Percentiles rank a stretch among this genome's conserved stretches.
phyloP scores from a whole-genome alignment of 1,284 basidiomycete species.

The Neonothopanus nambi region DNA sequence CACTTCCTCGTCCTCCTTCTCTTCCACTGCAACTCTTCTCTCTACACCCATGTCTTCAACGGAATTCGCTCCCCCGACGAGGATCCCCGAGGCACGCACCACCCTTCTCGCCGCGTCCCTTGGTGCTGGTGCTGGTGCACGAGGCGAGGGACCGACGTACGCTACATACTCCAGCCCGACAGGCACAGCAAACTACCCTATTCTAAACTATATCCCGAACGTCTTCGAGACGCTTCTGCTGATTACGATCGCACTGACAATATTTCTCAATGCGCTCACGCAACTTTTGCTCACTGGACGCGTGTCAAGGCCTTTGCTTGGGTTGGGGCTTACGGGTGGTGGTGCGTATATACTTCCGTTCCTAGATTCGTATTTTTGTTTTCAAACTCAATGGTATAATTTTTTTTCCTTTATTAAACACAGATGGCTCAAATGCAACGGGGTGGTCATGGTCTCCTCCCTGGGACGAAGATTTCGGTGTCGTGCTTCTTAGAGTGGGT shows the following conservation, averaged over 20 bases:
- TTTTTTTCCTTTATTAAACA: no score
- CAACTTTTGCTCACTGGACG: constrained; percentile 61
- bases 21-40: constrained; percentile 16
- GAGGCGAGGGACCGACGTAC: not conserved
- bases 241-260: constrained; percentile 52
- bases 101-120: not conserved
- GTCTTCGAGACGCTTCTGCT: constrained; percentile 65
- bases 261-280: constrained; percentile 58
- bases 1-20: no score
- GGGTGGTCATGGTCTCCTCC: constrained; percentile 29
- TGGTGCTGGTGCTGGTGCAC: not conserved
- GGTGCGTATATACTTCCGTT: no score
- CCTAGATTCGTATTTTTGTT: no score
- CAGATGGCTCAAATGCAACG: constrained; percentile 5
- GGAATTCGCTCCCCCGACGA: not conserved
- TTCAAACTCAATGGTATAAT: not conserved
- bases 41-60: constrained; percentile 25
- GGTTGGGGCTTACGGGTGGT: constrained; percentile 18
- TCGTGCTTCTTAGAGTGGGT: constrained; percentile 67
- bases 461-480: constrained; percentile 72
- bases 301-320: constrained; percentile 47
- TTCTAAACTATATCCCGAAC: constrained; percentile 72
- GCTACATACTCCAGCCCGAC: constrained; percentile 5
- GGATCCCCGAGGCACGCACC: not conserved
- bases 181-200: constrained; percentile 46